Conservation (phyloP, 2,329 filamentous ascomycete genomes). For the Botrytis pseudocinerea region DNA sequence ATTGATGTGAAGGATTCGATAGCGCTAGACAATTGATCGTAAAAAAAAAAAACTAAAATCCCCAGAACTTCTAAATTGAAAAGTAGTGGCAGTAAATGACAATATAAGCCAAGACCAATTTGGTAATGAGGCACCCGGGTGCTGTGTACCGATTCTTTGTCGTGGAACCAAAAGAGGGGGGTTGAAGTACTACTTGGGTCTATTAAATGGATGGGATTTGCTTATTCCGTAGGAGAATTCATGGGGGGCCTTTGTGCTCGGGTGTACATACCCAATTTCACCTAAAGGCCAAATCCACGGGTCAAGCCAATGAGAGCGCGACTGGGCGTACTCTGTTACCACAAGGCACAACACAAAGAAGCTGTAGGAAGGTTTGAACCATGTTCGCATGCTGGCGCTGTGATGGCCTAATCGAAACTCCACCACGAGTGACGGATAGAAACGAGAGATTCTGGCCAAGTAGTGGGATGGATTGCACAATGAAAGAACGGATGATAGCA, state of each 20-base stretch:
- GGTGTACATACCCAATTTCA: constrained; percentile 20
- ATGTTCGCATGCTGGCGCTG: neutral
- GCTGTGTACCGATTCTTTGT: constrained; percentile 17
- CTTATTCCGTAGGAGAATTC: constrained; percentile 8
- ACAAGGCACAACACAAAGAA: constrained; percentile 6
- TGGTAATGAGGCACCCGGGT: constrained; percentile 7
- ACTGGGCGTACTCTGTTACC: constrained; percentile 10
- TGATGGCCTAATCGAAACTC: neutral
- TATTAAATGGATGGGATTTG: constrained; percentile 7
- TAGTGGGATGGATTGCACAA: neutral
- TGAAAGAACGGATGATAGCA: constrained; percentile 15
- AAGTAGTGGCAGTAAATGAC: neutral
- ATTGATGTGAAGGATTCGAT: neutral
- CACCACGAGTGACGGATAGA: neutral
- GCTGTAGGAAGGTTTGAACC: neutral
- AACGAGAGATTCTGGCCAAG: neutral
- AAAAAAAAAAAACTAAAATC: constrained; percentile 2
- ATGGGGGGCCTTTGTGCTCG: constrained; percentile 5
- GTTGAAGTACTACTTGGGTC: constrained; percentile 4
- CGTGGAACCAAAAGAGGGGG: constrained; percentile 18
- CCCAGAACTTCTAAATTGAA: neutral
- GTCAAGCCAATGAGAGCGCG: neutral
- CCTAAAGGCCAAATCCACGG: neutral
- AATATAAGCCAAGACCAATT: constrained; percentile 8
- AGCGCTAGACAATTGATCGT: constrained; percentile 12